Conservation (phyloP, 2,329 filamentous ascomycete species). For the Lasiodiplodia sp. region DNA sequence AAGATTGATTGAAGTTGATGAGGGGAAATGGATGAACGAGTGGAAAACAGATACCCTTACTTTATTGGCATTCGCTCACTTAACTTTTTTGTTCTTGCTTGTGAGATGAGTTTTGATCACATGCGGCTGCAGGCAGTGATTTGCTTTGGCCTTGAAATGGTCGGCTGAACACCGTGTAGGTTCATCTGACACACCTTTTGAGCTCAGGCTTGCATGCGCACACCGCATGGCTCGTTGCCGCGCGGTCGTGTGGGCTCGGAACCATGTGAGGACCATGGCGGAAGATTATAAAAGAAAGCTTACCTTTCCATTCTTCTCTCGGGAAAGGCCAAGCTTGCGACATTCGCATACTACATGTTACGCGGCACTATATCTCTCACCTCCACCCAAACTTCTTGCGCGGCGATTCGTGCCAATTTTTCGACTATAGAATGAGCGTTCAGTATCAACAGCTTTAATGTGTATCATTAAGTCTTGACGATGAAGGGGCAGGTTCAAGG, state of each 20-base stretch:
- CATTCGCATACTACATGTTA: too few species aligned
- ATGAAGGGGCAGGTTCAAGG: too few species aligned
- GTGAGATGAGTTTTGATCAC: not conserved
- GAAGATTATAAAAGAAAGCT: not conserved
- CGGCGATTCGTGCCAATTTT: too few species aligned
- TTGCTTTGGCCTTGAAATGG: not conserved
- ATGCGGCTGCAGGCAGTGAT: not conserved
- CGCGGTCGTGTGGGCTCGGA: not conserved
- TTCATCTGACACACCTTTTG: not conserved
- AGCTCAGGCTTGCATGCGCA: not conserved
- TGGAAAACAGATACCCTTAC: conserved; percentile 6
- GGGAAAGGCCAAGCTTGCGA: too few species aligned
- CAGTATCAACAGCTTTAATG: too few species aligned
- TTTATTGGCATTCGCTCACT: not conserved
- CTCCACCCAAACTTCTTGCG: too few species aligned
- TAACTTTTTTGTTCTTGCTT: not conserved
- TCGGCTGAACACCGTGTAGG: too few species aligned
- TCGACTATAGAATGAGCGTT: too few species aligned
- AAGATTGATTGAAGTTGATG: not conserved
- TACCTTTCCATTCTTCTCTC: too few species aligned
- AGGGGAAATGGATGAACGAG: not conserved
- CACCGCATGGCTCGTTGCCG: not conserved
- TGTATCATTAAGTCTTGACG: too few species aligned
- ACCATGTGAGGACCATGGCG: too few species aligned
- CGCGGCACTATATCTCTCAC: too few species aligned